phyloP scores from a whole-genome alignment of 2,329 filamentous ascomycete species.

The Paramyrothecium roridum region DNA sequence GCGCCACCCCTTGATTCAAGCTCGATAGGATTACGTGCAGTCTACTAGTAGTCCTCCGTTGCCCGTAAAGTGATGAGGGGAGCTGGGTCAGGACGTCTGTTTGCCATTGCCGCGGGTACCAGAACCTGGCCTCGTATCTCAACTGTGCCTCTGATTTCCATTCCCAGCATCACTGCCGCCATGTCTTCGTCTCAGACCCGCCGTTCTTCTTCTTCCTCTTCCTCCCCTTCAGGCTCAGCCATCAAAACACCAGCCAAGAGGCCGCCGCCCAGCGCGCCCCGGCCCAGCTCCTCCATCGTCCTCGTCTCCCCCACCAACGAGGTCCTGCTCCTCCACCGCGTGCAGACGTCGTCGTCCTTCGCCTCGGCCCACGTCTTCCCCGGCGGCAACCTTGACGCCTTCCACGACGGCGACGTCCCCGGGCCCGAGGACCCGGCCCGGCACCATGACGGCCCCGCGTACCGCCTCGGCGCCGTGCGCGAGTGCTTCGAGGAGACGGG shows the following conservation, averaged over 20 bases:
- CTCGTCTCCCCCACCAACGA: conserved; percentile 84
- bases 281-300: conserved; percentile 74
- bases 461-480: conserved; percentile 79
- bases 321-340: conserved; percentile 82
- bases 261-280: conserved; percentile 35
- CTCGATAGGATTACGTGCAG: no score
- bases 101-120: background rate
- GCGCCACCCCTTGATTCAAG: no score
- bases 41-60: no score
- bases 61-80: background rate
- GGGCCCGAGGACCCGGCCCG: conserved; percentile 43
- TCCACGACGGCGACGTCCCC: conserved; percentile 67
- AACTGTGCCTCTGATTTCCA: background rate
- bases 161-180: background rate
- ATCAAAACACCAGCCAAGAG: conserved; percentile 13
- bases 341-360: conserved; percentile 78
- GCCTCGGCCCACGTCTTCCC: conserved; percentile 94
- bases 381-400: conserved; percentile 75
- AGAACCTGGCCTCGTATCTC: background rate
- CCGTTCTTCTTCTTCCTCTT: background rate
- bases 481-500: conserved; percentile 97
- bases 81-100: background rate
- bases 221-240: background rate
- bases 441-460: conserved; percentile 70
- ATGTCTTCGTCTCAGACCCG: background rate